Base-by-base conservation (phyloP, 805 yeast species). In the Suhomyces sp. region DNA sequence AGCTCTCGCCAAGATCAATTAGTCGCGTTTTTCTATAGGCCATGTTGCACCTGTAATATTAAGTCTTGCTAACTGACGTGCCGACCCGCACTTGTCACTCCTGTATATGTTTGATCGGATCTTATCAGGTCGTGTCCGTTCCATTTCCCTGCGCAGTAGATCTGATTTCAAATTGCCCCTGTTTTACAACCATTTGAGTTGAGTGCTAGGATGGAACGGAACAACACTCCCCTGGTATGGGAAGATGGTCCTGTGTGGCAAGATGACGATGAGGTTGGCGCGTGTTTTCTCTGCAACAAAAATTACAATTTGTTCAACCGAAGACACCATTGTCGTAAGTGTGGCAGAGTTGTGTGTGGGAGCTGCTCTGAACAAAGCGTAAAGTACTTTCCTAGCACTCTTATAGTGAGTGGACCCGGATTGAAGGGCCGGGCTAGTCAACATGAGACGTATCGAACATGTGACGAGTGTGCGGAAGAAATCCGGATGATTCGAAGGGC, bases 311-410 rank as follows among this genome's bases (percentile, higher is more conserved):
- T 88, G 51, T 83, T 86, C 65, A 80, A 74, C 63, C 76, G 97
- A 52, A 78, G 91, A 51, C 97, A 89, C 68, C 97, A 89, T 65
- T 89, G 97, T 66, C 76, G 94, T 48, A 76, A 74, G 53, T 89
- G 97, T 69, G 97, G 97, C 2, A 73, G 83, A 31, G 85, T 90
- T 0, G 88, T 86, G 15, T 89, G 97, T 67, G 85, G 83, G 27
- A 60, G 64, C 39, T 89, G 97, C 61, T 84, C 93, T 6, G 63
- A 71, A 7, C 74, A 79, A 20, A 66, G 68, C 41, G 75, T 81
- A 6, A 72, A 76, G 31, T 64, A 61, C 50, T 60, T 61, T 44
- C 54, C 63, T 44, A 55, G 56, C 46, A 53, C 66, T 3, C 54
- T 43, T 5, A 58, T 64, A 2, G 55, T 57, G 24, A 56, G 51